Base-by-base conservation (phyloP, 305 asterid genomes). In the Fraxinus baroniana region DNA sequence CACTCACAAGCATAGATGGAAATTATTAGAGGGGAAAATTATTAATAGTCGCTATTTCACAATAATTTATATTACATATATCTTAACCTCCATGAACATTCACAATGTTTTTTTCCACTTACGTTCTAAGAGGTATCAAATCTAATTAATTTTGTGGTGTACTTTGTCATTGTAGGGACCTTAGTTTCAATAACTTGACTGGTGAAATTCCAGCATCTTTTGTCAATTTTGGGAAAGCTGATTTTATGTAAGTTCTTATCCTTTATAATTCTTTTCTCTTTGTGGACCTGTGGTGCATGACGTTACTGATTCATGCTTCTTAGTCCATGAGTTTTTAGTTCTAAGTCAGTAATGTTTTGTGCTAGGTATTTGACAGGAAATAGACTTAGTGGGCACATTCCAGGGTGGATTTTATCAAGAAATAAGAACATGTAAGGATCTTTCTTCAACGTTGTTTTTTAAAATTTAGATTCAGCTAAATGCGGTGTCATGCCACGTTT, bases 341-440 rank as follows among this genome's bases (percentile, higher is more conserved):
- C 81, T 83, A 26, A 83, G 73, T 18, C 57, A 64, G 68, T 71
- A 12, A 32, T 35, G 12, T 74, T 84, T 84, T 64, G 79, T 72
- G 37, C 57, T 57, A 95, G 99, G 86, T 96, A 90, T 85, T 86
- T 96, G 92, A 91, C 97, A 37, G 90, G 92, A 85, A 95, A 95
- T 87, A 88, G 86, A 75, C 97, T 95, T 66, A 92, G 89, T 0
- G 99, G 98, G 83, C 83, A 12, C 77, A 78, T 94, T 81, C 98
- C 98, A 10, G 83, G 7, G 4, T 93, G 95, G 97, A 80, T 94
- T 84, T 66, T 91, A 77, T 84, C 85, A 74, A 87, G 98, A 89
- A 96, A 92, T 88, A 93, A 92, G 87, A 96, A 92, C 28, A 87
- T 87, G 99, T 96, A 87, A 55, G 93, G 75, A 79, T 80, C 62